Evolutionary conservation across 495 filamentous ascomycete species (phyloP), one percentile per base, ranked within the genome.

Genomic region (Xylaria venustula): DNA sequence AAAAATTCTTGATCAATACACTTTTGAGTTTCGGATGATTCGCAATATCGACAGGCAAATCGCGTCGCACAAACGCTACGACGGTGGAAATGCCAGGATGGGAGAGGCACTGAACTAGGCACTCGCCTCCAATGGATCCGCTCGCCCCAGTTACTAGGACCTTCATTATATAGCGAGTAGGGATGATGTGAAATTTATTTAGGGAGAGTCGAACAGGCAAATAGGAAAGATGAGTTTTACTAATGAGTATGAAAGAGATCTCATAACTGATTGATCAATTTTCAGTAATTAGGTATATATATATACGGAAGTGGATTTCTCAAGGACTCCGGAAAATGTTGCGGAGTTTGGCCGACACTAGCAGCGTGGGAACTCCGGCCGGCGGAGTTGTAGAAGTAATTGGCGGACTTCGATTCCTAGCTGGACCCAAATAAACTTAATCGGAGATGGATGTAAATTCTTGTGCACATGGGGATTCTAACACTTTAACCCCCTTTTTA

Each of bases 141-240:
- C 65, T 71, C 17, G 54, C 58, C 17, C 68, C 68, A 22, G 62
- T 54, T n/a, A 71, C 50, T 9, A 71, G 66, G 37, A 71, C 53
- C 47, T 68, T 66, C 68, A 68, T 71, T 1, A 23, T 57, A 3
- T 14, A n/a, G n/a, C n/a, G n/a, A n/a, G n/a, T n/a, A n/a, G n/a
- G n/a, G n/a, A n/a, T n/a, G n/a, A n/a, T n/a, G n/a, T n/a, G n/a
- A n/a, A n/a, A n/a, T n/a, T n/a, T n/a, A n/a, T n/a, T n/a, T n/a
- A n/a, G n/a, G n/a, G n/a, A n/a, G n/a, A n/a, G n/a, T n/a, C n/a
- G n/a, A n/a, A n/a, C n/a, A n/a, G n/a, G n/a, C n/a, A n/a, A n/a
- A n/a, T n/a, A n/a, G n/a, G n/a, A n/a, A n/a, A n/a, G n/a, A n/a
- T n/a, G n/a, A n/a, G n/a, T n/a, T n/a, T n/a, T n/a, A n/a, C n/a